These are phyloP conservation scores for Brassica incana DNA, from an alignment of 345 rosid species.

Conservation along the genomic window DNA sequence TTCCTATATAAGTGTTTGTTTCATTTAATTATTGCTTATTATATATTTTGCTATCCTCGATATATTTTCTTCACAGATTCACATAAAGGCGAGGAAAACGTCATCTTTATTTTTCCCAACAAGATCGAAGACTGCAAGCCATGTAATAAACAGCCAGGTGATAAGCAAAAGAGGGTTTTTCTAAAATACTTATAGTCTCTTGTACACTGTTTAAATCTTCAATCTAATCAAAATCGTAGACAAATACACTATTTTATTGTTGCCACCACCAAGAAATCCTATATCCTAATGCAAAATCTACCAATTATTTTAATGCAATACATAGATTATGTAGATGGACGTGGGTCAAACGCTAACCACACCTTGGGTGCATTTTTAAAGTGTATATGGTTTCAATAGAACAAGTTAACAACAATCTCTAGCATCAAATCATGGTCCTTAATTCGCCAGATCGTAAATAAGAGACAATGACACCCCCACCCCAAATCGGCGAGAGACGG, in stretches of 20 bases:
- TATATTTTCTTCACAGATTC: too few relatives aligned
- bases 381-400: slow-evolving; percentile 15
- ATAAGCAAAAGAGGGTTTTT: too few relatives aligned
- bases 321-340: slow-evolving; percentile 8
- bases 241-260: slow-evolving; percentile 6
- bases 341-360: slow-evolving; percentile 38
- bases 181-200: too few relatives aligned
- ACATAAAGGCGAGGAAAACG: too few relatives aligned
- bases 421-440: slow-evolving; percentile 32
- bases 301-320: slow-evolving; percentile 16
- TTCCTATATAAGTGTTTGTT: too few relatives aligned
- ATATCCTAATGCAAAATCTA: neutral
- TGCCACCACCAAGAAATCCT: slow-evolving; percentile 3
- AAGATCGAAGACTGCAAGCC: too few relatives aligned
- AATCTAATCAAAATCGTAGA: slow-evolving; percentile 28
- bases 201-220: neutral
- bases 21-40: too few relatives aligned
- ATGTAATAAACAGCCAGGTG: too few relatives aligned
- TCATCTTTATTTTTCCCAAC: too few relatives aligned
- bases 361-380: slow-evolving; percentile 22
- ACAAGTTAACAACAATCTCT: slow-evolving; percentile 17
- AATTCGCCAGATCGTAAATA: slow-evolving; percentile 16
- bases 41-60: too few relatives aligned
- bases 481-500: neutral
- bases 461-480: slow-evolving; percentile 10